These are phyloP conservation scores for Gentiana straminea DNA, from an alignment of 257 asterid genomes.

Conservation along the genomic window DNA sequence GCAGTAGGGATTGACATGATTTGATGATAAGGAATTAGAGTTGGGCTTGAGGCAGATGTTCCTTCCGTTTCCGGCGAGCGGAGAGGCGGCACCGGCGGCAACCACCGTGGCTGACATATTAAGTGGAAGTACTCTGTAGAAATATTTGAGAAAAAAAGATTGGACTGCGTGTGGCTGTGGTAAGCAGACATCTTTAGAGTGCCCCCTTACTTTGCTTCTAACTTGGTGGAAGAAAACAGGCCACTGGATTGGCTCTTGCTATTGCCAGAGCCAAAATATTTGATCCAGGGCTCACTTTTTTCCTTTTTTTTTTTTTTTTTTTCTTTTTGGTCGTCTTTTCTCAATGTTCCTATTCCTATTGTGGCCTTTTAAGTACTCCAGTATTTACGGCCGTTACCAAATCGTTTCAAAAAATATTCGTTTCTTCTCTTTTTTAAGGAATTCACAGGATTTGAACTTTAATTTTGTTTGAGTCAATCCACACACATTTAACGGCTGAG, in stretches of 20 bases:
- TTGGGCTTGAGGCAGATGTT: constrained; percentile 23
- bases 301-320: too few relatives aligned
- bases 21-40: constrained; percentile 16
- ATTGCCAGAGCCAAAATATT: too few relatives aligned
- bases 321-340: too few relatives aligned
- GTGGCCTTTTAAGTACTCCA: too few relatives aligned
- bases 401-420: too few relatives aligned
- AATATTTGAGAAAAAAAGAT: background rate
- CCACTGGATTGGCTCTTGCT: background rate
- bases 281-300: too few relatives aligned
- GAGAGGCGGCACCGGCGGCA: constrained; percentile 52
- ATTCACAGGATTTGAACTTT: too few relatives aligned
- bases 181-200: background rate
- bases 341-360: too few relatives aligned
- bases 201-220: background rate
- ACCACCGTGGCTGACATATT: constrained; percentile 44
- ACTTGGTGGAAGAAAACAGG: constrained; percentile 3
- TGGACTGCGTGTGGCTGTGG: background rate
- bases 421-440: too few relatives aligned
- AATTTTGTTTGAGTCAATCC: too few relatives aligned
- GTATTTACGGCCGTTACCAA: too few relatives aligned
- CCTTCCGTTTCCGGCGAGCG: constrained; percentile 37
- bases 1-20: constrained; percentile 17
- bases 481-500: too few relatives aligned
- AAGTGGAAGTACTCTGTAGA: background rate